Evolutionary conservation across 768 basidiomycete species (phyloP), one percentile per base, ranked within the genome.

Genomic region (Kwoniella dejecticola): DNA sequence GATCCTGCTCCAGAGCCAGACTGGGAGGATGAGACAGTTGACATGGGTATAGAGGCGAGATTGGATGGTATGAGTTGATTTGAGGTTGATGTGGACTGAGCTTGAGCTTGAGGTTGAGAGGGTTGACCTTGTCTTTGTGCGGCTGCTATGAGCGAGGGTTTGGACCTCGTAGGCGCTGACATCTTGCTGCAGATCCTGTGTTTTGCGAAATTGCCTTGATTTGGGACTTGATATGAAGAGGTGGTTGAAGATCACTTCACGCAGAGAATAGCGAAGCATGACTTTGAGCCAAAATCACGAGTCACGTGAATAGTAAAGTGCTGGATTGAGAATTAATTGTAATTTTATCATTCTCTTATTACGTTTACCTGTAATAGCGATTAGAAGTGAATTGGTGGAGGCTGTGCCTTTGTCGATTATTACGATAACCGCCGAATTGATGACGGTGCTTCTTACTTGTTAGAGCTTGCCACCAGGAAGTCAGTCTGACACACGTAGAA

Each of bases 141-240:
- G 1, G 60, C 60, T n/a, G 60, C 60, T 15, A 62, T 62, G 19
- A 62, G 33, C 33, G 60, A 54, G 29, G 60, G 60, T 49, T 62
- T 62, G 29, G 50, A 49, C 26, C 59, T 48, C 6, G 4, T 31
- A 0, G 59, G 38, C 30, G 17, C 30, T 50, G 48, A 50, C 48
- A 50, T 50, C 12, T 50, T 50, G 41, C 19, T n/a, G 41, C 17
- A 8, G 41, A n/a, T n/a, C n/a, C n/a, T n/a, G n/a, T n/a, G n/a
- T n/a, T n/a, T n/a, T n/a, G n/a, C n/a, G n/a, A n/a, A n/a, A n/a
- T n/a, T n/a, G n/a, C n/a, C n/a, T n/a, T n/a, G n/a, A n/a, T n/a
- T n/a, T n/a, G n/a, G n/a, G n/a, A n/a, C n/a, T n/a, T n/a, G n/a
- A n/a, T n/a, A n/a, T n/a, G n/a, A n/a, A n/a, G n/a, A n/a, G n/a